These are phyloP conservation scores for Colletotrichum lupini DNA, from an alignment of 2,329 filamentous ascomycete genomes.

Conservation along the genomic window DNA sequence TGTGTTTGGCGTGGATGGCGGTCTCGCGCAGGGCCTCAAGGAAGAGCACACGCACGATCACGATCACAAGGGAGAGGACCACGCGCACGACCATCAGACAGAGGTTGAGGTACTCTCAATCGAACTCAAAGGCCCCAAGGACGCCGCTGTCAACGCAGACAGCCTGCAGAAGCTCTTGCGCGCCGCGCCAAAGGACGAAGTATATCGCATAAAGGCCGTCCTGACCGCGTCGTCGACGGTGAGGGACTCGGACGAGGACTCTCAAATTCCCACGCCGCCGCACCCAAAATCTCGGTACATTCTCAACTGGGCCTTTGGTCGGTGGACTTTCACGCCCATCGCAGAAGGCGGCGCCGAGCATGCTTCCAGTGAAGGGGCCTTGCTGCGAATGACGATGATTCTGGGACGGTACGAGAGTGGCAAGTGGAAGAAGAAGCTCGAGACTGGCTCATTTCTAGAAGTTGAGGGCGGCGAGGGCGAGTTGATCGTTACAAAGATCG, in stretches of 20 bases:
- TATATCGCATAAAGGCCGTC: slow-evolving; percentile 91
- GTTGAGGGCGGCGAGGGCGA: slow-evolving; percentile 59
- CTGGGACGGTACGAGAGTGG: slow-evolving; percentile 78
- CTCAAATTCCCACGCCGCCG: slow-evolving; percentile 44
- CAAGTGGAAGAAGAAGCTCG: slow-evolving; percentile 81
- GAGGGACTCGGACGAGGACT: slow-evolving; percentile 62
- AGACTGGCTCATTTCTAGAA: slow-evolving; percentile 65
- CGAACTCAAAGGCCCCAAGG: slow-evolving; percentile 64
- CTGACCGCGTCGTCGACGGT: slow-evolving; percentile 60
- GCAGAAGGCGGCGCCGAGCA: slow-evolving; percentile 58
- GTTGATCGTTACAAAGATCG: slow-evolving; percentile 63
- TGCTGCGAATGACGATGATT: slow-evolving; percentile 80
- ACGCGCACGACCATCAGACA: slow-evolving; percentile 73
- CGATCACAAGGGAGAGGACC: slow-evolving; percentile 44
- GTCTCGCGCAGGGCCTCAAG: slow-evolving; percentile 70
- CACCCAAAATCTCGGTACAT: slow-evolving; percentile 73
- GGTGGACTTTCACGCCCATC: slow-evolving; percentile 87
- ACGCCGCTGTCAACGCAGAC: slow-evolving; percentile 62
- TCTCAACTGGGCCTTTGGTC: slow-evolving; percentile 96
- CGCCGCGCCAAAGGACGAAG: slow-evolving; percentile 87
- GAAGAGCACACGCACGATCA: slow-evolving; percentile 53
- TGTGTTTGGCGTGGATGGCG: slow-evolving; percentile 88
- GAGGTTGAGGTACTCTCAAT: slow-evolving; percentile 94
- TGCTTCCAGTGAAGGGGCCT: slow-evolving; percentile 63
- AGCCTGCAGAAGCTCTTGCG: slow-evolving; percentile 76